Evolutionary conservation across 495 filamentous ascomycete genomes (phyloP).

Genomic region (Talaromyces ruber): DNA sequence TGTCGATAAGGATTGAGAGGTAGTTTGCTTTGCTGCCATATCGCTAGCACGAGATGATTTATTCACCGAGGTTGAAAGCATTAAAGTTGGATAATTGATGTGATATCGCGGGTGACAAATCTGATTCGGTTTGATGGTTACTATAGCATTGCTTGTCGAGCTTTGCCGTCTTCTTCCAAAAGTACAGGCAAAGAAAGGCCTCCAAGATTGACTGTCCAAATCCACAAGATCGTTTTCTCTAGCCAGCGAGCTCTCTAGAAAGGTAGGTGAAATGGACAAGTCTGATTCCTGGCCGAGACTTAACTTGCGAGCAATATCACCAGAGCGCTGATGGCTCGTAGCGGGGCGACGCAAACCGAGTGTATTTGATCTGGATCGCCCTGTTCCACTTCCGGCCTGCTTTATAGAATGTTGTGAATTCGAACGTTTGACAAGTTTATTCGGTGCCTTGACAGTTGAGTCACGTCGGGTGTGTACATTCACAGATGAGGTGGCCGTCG

Average conservation of each 20-base stretch:
- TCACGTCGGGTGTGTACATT: slow-evolving; percentile 42
- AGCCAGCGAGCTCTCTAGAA: neutral
- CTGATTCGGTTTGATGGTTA: slow-evolving; percentile 17
- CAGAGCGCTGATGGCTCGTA: slow-evolving; percentile 80
- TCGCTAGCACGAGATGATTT: neutral
- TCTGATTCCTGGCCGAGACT: neutral
- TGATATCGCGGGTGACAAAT: slow-evolving; percentile 10
- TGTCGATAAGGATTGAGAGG: neutral
- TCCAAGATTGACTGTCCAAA: slow-evolving; percentile 21
- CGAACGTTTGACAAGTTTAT: slow-evolving; percentile 84
- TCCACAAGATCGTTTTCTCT: neutral
- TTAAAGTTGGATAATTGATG: slow-evolving; percentile 1
- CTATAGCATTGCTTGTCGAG: slow-evolving; percentile 1
- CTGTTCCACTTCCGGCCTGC: slow-evolving; percentile 17
- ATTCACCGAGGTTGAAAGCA: slow-evolving; percentile 2
- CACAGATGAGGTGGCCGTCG: slow-evolving; percentile 60
- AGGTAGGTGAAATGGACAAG: neutral
- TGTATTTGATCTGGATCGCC: slow-evolving; percentile 42
- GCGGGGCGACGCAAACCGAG: slow-evolving; percentile 65
- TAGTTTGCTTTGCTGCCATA: neutral
- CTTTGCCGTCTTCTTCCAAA: slow-evolving; percentile 8
- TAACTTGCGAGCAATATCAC: slow-evolving; percentile 35
- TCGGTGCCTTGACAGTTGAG: slow-evolving; percentile 46
- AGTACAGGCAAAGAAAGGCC: slow-evolving; percentile 36
- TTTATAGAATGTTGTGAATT: slow-evolving; percentile 49